Conservation (phyloP, 371 early-diverging fungal genomes). For the Cokeromyces recurvatus region DNA sequence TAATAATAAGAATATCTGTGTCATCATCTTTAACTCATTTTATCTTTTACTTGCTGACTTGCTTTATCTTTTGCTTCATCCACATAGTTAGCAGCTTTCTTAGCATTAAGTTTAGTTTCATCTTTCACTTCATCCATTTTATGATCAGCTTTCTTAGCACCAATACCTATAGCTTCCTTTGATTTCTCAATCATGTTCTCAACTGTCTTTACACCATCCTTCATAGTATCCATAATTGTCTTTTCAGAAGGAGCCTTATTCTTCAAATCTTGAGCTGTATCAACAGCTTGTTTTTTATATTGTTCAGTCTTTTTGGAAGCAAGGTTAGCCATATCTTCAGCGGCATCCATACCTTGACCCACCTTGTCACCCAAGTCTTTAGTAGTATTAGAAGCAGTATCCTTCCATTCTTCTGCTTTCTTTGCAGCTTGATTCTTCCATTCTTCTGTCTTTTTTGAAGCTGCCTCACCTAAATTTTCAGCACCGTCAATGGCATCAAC, state of each 20-base stretch:
- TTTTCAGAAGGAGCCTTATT: constrained; percentile 9
- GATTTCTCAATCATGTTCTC: constrained; percentile 18
- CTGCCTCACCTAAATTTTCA: constrained; percentile 10
- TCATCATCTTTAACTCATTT: constrained; percentile 5
- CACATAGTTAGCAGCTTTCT: constrained; percentile 7
- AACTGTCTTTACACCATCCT: constrained; percentile 16
- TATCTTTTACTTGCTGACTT: constrained; percentile 7
- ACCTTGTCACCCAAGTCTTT: constrained; percentile 6
- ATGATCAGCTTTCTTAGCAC: constrained; percentile 17
- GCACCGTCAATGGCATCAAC: constrained; percentile 9
- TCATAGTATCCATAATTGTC: constrained; percentile 14
- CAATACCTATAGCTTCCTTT: constrained; percentile 19
- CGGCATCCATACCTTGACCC: constrained; percentile 8
- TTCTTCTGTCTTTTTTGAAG: constrained; percentile 10
- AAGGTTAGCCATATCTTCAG: constrained; percentile 4
- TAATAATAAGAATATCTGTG: not conserved
- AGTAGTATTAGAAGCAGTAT: constrained; percentile 1
- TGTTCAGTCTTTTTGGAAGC: constrained; percentile 8
- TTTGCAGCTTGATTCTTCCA: constrained; percentile 4
- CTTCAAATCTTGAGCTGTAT: constrained; percentile 3
- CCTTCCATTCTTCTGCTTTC: constrained; percentile 1
- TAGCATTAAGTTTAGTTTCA: constrained; percentile 11
- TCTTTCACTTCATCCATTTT: constrained; percentile 14
- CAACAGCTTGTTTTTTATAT: constrained; percentile 4
- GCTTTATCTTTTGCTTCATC: constrained; percentile 16